Base-by-base conservation (phyloP, 495 filamentous ascomycete species). In the Tetracladium marchalianum region DNA sequence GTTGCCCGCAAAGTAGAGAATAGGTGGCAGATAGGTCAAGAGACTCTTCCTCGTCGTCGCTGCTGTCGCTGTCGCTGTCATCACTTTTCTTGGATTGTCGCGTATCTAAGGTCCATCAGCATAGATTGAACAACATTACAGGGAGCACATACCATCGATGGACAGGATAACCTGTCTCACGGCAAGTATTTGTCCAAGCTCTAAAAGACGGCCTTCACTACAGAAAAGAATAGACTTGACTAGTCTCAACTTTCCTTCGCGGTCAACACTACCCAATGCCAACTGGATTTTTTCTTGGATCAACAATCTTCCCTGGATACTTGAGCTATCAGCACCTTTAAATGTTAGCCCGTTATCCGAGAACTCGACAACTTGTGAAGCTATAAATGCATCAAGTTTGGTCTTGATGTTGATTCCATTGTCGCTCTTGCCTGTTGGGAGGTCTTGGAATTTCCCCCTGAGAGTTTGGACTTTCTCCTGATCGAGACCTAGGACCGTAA, bases 1-100 rank as follows among this genome's bases (percentile, higher is more conserved):
- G 39, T 10, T 50, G 44, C 4, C 19, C 16, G 19, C 43, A 53
- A 22, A 59, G 50, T 9, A 44, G 32, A 24, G 44, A 40, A 31
- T 59, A 59, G 0, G 41, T 36, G 10, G 31, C 42, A 16, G 52
- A 49, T 10, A 59, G 31, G n/a, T 56, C 47, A 41, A 55, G 49
- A 6, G 16, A 7, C 5, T 13, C 24, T 19, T 31, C 19, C 8
- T 8, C 9, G 22, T 36, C 10, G 11, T 51, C 47, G 35, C 48
- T 35, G 16, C 44, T 39, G 35, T 52, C 40, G 22, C 31, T 41
- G 9, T 41, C 31, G 10, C 45, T 46, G 17, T 43, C 43, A 15
- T 47, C 27, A 16, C 22, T 16, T 7, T 27, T 27, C 22, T 27
- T 27, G 11, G 43, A 27, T 18, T 35, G 35, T 46, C 34, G 53